Evolutionary conservation across 805 yeast genomes (phyloP).

Genomic region (Kregervanrija fluxuum): DNA sequence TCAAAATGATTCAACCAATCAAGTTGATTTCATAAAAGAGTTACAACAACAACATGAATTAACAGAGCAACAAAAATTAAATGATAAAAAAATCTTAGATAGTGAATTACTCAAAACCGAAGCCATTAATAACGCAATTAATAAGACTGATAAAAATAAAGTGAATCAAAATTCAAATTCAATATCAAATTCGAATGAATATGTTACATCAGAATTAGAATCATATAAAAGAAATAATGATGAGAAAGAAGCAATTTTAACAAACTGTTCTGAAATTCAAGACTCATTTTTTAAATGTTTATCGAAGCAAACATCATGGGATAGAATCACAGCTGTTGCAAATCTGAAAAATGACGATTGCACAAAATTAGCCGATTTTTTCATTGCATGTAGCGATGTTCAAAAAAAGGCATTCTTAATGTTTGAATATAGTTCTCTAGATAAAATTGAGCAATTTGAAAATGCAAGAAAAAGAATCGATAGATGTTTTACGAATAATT

Average conservation of each 20-base stretch:
- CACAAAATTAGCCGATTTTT: constrained; percentile 21
- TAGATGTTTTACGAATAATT: constrained; percentile 21
- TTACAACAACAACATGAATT: constrained; percentile 5
- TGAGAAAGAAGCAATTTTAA: constrained; percentile 21
- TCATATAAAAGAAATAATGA: constrained; percentile 23
- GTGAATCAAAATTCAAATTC: constrained; percentile 1
- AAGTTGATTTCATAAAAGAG: too few relatives aligned
- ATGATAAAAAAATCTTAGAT: not conserved
- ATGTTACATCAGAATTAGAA: constrained; percentile 16
- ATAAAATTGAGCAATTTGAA: constrained; percentile 23
- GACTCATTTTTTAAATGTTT: constrained; percentile 23
- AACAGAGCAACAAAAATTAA: constrained; percentile 1
- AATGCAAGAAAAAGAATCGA: constrained; percentile 24
- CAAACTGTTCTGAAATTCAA: constrained; percentile 30
- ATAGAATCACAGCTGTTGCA: constrained; percentile 11
- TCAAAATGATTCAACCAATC: too few relatives aligned
- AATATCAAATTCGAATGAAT: constrained; percentile 5
- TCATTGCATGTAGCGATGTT: constrained; percentile 23
- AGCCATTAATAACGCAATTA: constrained; percentile 1
- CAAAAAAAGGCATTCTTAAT: constrained; percentile 26
- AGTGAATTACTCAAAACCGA: not conserved
- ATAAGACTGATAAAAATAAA: constrained; percentile 3
- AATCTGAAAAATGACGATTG: constrained; percentile 19
- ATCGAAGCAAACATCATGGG: constrained; percentile 12
- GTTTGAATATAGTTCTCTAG: constrained; percentile 27